phyloP scores from a whole-genome alignment of 768 basidiomycete genomes.

The Xerocomus potaroensis region DNA sequence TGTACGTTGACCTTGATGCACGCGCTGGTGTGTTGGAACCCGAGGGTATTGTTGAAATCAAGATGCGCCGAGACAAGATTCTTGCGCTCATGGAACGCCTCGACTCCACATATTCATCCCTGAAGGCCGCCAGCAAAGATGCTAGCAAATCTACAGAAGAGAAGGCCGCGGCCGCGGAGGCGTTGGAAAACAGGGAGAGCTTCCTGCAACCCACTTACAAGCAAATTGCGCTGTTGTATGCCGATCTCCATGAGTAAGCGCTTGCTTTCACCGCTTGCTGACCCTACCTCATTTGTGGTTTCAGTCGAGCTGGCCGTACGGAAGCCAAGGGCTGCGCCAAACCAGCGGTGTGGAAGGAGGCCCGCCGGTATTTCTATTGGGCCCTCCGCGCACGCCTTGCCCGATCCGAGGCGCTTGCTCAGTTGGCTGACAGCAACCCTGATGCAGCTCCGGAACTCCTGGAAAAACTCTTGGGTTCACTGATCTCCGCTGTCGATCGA shows the following conservation, averaged over 20 bases:
- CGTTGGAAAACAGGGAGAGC: slow-evolving; percentile 72
- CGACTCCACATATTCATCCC: slow-evolving; percentile 72
- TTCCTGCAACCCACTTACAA: slow-evolving; percentile 86
- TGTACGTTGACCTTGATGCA: slow-evolving; percentile 96
- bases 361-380: slow-evolving; percentile 93
- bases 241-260: slow-evolving; percentile 92
- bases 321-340: slow-evolving; percentile 96
- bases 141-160: slow-evolving; percentile 68
- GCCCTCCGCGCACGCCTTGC: slow-evolving; percentile 79
- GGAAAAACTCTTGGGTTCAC: slow-evolving; percentile 54
- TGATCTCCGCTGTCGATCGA: slow-evolving; percentile 51
- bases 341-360: slow-evolving; percentile 80
- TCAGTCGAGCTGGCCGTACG: slow-evolving; percentile 90
- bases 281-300: slow-evolving; percentile 6
- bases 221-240: slow-evolving; percentile 90
- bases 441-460: slow-evolving; percentile 65
- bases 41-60: slow-evolving; percentile 96
- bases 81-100: slow-evolving; percentile 88
- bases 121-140: slow-evolving; percentile 82
- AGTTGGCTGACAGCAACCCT: slow-evolving; percentile 69
- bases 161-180: slow-evolving; percentile 61
- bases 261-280: neutral
- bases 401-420: slow-evolving; percentile 56
- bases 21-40: slow-evolving; percentile 96
- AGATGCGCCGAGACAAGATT: slow-evolving; percentile 94